A percentile compares a stretch with the other conserved stretches of the same genome.
Evolutionary conservation across 2,329 filamentous ascomycete genomes (phyloP).

Genomic region (Sporothrix phasma): DNA sequence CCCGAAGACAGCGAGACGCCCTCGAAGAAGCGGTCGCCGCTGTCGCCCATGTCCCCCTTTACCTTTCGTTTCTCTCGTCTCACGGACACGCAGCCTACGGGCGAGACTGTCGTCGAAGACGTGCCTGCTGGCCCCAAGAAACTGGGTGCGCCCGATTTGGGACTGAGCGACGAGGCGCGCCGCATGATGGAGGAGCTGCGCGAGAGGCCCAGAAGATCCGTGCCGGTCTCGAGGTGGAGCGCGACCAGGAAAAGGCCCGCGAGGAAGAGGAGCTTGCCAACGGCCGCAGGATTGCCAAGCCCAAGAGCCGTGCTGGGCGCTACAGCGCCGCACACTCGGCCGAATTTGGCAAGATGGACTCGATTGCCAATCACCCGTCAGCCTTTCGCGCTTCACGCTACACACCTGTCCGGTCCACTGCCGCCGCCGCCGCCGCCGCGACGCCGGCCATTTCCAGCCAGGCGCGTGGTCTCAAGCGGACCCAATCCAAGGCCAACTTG

Average conservation of each 20-base stretch:
- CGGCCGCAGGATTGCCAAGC: conserved; percentile 64
- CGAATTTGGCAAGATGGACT: conserved; percentile 96
- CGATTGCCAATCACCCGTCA: conserved; percentile 78
- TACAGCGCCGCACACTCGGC: conserved; percentile 81
- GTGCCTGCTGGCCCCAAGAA: neutral
- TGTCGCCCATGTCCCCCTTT: conserved; percentile 46
- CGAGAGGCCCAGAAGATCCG: conserved; percentile 64
- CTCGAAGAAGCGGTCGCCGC: conserved; percentile 27
- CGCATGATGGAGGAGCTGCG: conserved; percentile 57
- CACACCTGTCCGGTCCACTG: conserved; percentile 35
- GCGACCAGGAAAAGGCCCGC: conserved; percentile 43
- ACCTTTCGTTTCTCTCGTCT: conserved; percentile 51
- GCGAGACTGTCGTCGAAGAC: neutral
- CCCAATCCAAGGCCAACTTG: conserved; percentile 48
- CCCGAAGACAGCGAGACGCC: neutral
- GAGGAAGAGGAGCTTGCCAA: conserved; percentile 31
- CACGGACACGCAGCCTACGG: conserved; percentile 24
- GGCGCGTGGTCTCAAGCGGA: conserved; percentile 41
- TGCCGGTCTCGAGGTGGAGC: conserved; percentile 53
- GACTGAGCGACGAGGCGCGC: conserved; percentile 52
- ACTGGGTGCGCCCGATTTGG: conserved; percentile 26
- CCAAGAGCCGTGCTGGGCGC: conserved; percentile 66
- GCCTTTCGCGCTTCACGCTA: conserved; percentile 55
- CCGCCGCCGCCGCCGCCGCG: neutral
- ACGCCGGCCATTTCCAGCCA: conserved; percentile 8